Evolutionary conservation across 2,329 filamentous ascomycete species (phyloP).

Genomic region (Botrytis squamosa): DNA sequence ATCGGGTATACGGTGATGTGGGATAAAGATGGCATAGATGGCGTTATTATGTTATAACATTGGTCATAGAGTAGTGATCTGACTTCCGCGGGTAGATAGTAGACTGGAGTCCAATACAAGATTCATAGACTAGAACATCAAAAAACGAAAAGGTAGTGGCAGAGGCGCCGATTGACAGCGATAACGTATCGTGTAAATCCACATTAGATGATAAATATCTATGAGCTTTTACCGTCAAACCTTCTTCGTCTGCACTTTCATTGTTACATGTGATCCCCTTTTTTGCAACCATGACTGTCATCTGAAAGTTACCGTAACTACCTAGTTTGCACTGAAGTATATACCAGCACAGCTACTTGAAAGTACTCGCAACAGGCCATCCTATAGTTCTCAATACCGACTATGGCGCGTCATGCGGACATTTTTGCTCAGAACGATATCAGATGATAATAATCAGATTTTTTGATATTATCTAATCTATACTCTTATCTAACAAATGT

Average conservation of each 20-base stretch:
- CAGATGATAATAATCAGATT: too few relatives aligned
- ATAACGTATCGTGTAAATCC: rapidly evolving
- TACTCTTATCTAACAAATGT: too few relatives aligned
- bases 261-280: too few relatives aligned
- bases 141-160: too few relatives aligned
- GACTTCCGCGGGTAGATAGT: neutral
- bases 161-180: rapidly evolving
- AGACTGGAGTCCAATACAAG: neutral
- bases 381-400: too few relatives aligned
- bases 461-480: too few relatives aligned
- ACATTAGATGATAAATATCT: neutral
- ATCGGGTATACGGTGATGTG: too few relatives aligned
- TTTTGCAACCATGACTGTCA: neutral
- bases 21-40: neutral
- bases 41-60: neutral
- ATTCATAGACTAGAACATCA: neutral
- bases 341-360: too few relatives aligned
- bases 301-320: neutral
- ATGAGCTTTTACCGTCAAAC: neutral
- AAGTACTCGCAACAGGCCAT: too few relatives aligned
- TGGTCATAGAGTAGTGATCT: neutral
- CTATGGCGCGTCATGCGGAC: too few relatives aligned
- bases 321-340: too few relatives aligned
- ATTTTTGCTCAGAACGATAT: too few relatives aligned
- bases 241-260: neutral